Evolutionary conservation across 2,329 filamentous ascomycete species (phyloP).

Genomic region (Aschersonia sp.): DNA sequence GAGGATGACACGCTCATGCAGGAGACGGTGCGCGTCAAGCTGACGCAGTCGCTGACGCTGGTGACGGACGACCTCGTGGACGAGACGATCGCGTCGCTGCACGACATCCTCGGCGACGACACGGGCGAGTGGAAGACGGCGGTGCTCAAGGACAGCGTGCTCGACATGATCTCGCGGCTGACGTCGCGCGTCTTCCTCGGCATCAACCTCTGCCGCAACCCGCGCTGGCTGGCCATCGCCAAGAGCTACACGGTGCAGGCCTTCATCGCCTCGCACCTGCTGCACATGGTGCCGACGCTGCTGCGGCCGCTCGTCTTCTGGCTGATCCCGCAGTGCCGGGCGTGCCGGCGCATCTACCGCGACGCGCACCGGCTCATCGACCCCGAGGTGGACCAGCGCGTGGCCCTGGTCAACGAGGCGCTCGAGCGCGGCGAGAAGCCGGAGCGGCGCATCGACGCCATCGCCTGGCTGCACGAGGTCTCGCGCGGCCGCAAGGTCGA

Average conservation of each 20-base stretch:
- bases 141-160: neutral
- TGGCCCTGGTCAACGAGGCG: neutral
- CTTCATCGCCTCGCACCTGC: constrained; percentile 7
- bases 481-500: constrained; percentile 12
- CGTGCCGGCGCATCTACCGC: neutral
- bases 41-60: neutral
- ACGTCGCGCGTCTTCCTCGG: constrained; percentile 25
- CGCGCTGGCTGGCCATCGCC: constrained; percentile 28
- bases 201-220: constrained; percentile 21
- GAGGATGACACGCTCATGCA: neutral
- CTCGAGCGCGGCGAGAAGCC: constrained; percentile 9
- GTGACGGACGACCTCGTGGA: neutral
- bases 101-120: neutral
- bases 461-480: constrained; percentile 38
- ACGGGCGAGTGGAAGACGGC: constrained; percentile 1
- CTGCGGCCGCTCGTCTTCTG: constrained; percentile 25
- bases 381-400: neutral
- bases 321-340: neutral
- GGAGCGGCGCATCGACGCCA: constrained; percentile 24
- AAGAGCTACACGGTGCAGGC: constrained; percentile 24
- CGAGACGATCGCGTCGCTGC: neutral
- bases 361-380: neutral
- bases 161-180: constrained; percentile 1
- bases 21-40: neutral
- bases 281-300: constrained; percentile 26